Evolutionary conservation across 768 basidiomycete genomes (phyloP).

Genomic region (Phylloporus rhodoxanthus): DNA sequence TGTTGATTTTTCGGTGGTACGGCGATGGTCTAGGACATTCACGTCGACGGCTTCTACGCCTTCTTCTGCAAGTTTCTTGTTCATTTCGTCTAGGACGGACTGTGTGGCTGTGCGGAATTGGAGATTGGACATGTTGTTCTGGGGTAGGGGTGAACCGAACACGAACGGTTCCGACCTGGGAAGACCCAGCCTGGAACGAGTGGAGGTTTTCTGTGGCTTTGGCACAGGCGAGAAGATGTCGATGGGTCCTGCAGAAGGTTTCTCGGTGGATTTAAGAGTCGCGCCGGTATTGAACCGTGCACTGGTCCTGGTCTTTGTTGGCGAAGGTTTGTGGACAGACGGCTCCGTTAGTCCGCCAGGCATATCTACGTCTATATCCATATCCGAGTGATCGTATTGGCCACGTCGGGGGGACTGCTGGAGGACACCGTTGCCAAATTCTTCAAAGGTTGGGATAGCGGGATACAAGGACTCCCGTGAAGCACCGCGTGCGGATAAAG

Average conservation of each 20-base stretch:
- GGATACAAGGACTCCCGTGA: conserved; percentile 35
- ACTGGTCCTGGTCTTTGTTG: conserved; percentile 9
- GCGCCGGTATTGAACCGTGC: conserved; percentile 20
- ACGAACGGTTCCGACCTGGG: conserved; percentile 49
- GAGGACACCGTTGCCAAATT: conserved; percentile 22
- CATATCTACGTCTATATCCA: conserved; percentile 33
- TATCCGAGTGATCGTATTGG: conserved; percentile 26
- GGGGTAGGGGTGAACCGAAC: conserved; percentile 71
- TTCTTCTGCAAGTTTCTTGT: conserved; percentile 55
- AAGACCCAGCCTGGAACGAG: conserved; percentile 20
- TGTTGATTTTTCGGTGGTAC: conserved; percentile 2
- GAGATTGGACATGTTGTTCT: conserved; percentile 55
- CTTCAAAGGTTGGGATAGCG: conserved; percentile 31
- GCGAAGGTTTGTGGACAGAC: conserved; percentile 17
- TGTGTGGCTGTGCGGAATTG: conserved; percentile 63
- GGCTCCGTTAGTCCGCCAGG: conserved; percentile 30
- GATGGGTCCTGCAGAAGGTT: conserved; percentile 27
- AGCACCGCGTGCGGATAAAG: conserved; percentile 32
- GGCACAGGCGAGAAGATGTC: conserved; percentile 41
- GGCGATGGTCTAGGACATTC: conserved; percentile 38
- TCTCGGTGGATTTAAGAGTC: conserved; percentile 24
- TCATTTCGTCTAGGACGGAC: conserved; percentile 80
- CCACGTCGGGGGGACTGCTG: conserved; percentile 10
- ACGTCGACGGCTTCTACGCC: conserved; percentile 47
- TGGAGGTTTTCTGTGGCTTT: conserved; percentile 14